Percentiles rank a stretch among this genome's conserved stretches.
These are phyloP conservation scores for Coffea canephora DNA, from an alignment of 257 asterid genomes.

Conservation along the genomic window DNA sequence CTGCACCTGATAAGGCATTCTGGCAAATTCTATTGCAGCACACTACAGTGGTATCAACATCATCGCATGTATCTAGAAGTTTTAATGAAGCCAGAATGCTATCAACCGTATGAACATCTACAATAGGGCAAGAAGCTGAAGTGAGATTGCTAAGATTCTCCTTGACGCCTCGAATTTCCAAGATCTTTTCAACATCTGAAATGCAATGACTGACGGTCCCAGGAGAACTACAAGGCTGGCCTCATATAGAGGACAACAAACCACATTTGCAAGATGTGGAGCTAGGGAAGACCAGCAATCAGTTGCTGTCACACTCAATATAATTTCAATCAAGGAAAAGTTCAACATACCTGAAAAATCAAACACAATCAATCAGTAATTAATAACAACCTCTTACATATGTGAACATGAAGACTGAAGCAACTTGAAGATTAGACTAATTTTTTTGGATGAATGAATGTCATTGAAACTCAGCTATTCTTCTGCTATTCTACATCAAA, in stretches of 20 bases:
- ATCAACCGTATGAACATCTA: constrained; percentile 18
- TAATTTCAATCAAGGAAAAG: constrained; percentile 24
- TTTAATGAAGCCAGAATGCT: constrained; percentile 23
- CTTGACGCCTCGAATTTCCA: constrained; percentile 32
- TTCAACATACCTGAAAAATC: constrained; percentile 30
- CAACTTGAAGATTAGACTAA: neutral
- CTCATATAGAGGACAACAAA: constrained; percentile 41
- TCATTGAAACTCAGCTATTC: neutral
- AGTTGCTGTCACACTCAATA: constrained; percentile 26
- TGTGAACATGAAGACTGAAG: neutral
- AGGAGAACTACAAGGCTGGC: constrained; percentile 29
- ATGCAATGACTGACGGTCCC: constrained; percentile 36
- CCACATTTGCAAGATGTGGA: constrained; percentile 33
- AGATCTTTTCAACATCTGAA: constrained; percentile 33
- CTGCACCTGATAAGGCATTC: constrained; percentile 36
- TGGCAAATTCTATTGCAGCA: constrained; percentile 37
- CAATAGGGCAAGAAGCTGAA: constrained; percentile 30
- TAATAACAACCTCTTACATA: neutral
- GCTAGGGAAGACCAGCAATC: constrained; percentile 43
- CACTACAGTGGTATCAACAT: constrained; percentile 25
- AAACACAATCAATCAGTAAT: neutral
- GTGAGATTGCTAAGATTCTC: constrained; percentile 29
- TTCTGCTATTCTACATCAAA: neutral
- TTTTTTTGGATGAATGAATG: neutral
- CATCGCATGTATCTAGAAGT: constrained; percentile 24